phyloP scores from a whole-genome alignment of 2,329 filamentous ascomycete genomes.

The Fusarium sublunatum region DNA sequence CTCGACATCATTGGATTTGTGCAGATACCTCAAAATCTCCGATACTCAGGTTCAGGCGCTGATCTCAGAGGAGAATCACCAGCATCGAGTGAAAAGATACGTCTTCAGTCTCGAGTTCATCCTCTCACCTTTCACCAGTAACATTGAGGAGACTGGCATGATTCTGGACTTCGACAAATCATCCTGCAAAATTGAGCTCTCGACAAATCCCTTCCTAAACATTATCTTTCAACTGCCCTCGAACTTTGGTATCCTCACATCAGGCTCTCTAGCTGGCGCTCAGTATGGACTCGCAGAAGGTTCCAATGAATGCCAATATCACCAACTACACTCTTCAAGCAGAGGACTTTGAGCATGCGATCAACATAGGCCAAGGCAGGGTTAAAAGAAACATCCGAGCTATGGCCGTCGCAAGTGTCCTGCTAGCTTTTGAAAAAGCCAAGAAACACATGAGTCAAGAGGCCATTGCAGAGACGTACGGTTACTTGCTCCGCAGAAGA shows the following conservation, averaged over 20 bases:
- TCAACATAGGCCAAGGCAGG: no score
- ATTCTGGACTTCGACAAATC: not conserved
- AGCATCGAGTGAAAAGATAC: not conserved
- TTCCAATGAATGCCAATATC: no score
- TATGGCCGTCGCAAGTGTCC: not conserved
- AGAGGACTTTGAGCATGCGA: no score
- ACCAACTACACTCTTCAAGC: not conserved
- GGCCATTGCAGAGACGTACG: not conserved
- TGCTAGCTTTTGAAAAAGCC: not conserved
- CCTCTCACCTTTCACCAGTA: not conserved
- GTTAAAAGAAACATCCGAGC: no score
- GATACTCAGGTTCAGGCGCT: no score
- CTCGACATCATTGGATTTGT: not conserved
- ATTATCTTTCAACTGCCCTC: no score
- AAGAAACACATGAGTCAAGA: not conserved
- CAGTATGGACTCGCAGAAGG: no score
- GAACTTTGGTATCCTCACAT: no score
- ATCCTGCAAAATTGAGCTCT: not conserved
- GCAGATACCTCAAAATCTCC: not conserved
- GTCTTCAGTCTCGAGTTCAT: not conserved
- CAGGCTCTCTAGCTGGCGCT: no score
- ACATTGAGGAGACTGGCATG: not conserved
- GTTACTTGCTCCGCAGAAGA: not conserved
- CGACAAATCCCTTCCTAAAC: not conserved
- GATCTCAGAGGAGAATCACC: no score